phyloP scores from a whole-genome alignment of 164 flowering plant species.

The Umbilicus rupestris region DNA sequence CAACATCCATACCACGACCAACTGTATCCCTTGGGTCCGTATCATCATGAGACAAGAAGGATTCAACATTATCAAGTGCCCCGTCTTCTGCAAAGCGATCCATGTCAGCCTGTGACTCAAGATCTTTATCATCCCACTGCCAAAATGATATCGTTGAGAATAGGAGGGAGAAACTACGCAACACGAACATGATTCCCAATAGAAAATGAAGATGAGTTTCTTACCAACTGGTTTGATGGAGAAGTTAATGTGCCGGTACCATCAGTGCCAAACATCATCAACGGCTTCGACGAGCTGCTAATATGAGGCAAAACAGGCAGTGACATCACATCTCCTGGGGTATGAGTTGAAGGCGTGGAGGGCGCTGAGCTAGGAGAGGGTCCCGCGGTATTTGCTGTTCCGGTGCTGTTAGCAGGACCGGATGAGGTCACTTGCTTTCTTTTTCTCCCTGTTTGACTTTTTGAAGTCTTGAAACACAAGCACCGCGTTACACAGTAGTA shows the following conservation, averaged over 20 bases:
- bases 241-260: conserved; percentile 78
- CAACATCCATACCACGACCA: conserved; percentile 74
- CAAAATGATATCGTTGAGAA: conserved; percentile 30
- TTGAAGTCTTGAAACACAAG: conserved; percentile 53
- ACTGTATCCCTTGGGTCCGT: conserved; percentile 71
- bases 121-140: conserved; percentile 91
- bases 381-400: conserved; percentile 94
- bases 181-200: conserved; percentile 5
- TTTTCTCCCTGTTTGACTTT: conserved; percentile 79
- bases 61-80: conserved; percentile 88
- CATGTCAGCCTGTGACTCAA: conserved; percentile 79
- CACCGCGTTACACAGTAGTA: conserved; percentile 20
- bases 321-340: conserved; percentile 90
- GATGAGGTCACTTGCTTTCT: conserved; percentile 92
- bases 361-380: conserved; percentile 97
- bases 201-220: conserved; percentile 8
- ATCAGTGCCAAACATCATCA: conserved; percentile 76
- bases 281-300: conserved; percentile 65
- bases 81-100: conserved; percentile 88
- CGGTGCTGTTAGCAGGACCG: conserved; percentile 98
- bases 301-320: conserved; percentile 78
- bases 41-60: conserved; percentile 89
- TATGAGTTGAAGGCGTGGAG: conserved; percentile 95
- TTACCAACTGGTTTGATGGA: conserved; percentile 87
- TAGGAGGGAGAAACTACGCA: conserved; percentile 19